A percentile compares a stretch with the other conserved stretches of the same genome.
Conservation (phyloP, 441 rosid genomes). For the Eruca vesicaria region DNA sequence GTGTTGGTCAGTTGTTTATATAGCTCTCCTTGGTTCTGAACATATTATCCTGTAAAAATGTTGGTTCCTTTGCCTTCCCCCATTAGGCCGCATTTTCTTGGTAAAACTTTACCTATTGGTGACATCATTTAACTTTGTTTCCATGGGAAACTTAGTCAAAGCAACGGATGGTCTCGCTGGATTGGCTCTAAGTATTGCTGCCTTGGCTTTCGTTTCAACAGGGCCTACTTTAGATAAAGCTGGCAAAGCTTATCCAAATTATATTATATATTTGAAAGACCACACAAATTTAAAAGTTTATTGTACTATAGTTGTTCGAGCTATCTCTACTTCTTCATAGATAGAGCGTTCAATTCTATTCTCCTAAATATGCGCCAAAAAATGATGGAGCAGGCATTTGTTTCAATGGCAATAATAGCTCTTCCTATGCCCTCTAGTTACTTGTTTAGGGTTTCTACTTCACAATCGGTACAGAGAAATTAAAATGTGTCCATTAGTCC, state of each 20-base stretch:
- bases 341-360: too few species aligned
- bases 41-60: conserved; percentile 56
- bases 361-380: too few species aligned
- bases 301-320: too few species aligned
- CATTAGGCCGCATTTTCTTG: conserved; percentile 70
- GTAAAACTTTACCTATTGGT: conserved; percentile 65
- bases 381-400: too few species aligned
- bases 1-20: background rate
- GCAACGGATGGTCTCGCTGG: conserved; percentile 85
- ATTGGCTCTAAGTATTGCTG: conserved; percentile 81
- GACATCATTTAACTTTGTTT: conserved; percentile 75
- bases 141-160: conserved; percentile 77
- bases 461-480: conserved; percentile 82
- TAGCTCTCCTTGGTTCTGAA: conserved; percentile 9
- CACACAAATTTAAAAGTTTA: too few species aligned
- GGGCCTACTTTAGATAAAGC: too few species aligned
- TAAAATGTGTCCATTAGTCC: too few species aligned
- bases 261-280: too few species aligned
- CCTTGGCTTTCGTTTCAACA: conserved; percentile 70
- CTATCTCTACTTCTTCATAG: too few species aligned
- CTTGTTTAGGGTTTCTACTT: conserved; percentile 85
- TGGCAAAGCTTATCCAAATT: too few species aligned
- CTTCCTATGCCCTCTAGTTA: conserved; percentile 88
- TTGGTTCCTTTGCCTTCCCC: conserved; percentile 78
- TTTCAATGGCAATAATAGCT: conserved; percentile 54